A percentile compares a stretch with the other conserved stretches of the same genome.
These are phyloP conservation scores for Hippophae gyantsensis DNA, from an alignment of 306 rosid species.

Conservation along the genomic window DNA sequence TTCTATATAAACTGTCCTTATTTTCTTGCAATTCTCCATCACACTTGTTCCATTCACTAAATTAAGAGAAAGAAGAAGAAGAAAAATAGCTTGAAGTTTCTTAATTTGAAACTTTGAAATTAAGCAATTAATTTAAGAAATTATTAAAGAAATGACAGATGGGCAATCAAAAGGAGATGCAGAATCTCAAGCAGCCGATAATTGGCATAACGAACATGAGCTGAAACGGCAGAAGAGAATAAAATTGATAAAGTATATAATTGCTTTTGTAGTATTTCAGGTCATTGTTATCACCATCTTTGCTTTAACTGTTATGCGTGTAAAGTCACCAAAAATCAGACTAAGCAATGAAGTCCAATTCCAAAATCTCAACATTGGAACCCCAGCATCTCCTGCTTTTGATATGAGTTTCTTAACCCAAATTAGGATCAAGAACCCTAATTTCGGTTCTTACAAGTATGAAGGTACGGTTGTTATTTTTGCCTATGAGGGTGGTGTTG, in stretches of 20 bases:
- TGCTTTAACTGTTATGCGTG: constrained; percentile 14
- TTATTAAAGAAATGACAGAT: no score
- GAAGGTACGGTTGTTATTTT: constrained; percentile 9
- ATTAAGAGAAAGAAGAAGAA: no score
- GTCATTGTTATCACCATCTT: constrained; percentile 11
- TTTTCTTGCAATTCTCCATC: no score
- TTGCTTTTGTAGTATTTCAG: constrained; percentile 17
- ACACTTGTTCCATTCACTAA: no score
- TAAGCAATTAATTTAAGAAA: no score
- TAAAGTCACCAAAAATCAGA: constrained; percentile 13
- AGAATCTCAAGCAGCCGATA: no score
- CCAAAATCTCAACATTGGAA: background rate
- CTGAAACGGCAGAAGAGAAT: constrained; percentile 24
- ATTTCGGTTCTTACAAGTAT: constrained; percentile 25
- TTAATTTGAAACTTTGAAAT: no score
- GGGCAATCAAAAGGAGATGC: no score
- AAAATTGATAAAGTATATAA: constrained; percentile 10
- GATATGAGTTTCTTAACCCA: constrained; percentile 21
- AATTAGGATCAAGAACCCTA: constrained; percentile 18
- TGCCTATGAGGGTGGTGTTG: constrained; percentile 5
- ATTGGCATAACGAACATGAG: background rate
- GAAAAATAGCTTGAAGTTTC: no score
- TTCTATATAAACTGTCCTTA: no score
- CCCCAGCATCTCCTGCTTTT: constrained; percentile 3
- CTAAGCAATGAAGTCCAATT: constrained; percentile 1